Evolutionary conservation across 371 early-diverging fungal genomes (phyloP), one percentile per base, ranked within the genome.

Genomic region (Mortierella sp.): DNA sequence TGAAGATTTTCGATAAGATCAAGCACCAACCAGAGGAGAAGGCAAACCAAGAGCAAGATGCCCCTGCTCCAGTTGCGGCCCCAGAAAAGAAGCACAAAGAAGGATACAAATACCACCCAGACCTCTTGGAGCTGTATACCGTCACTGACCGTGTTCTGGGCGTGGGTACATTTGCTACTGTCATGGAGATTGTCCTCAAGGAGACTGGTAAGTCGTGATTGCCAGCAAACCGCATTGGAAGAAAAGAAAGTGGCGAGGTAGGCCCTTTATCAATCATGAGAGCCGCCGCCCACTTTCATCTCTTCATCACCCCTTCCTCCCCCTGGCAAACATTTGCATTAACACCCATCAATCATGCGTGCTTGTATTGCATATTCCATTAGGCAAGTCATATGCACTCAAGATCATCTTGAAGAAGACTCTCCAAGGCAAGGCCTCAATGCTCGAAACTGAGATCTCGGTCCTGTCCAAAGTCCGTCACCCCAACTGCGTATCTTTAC

Each of bases 381-480:
- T 86, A 27, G 86, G 86, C 29, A 79, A 88, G 50, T 77, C 83
- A 8, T 92, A 78, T 72, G 94, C 94, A 1, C 88, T 94, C 70
- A 94, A 94, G 80, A 92, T 94, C 64, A 89, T 94, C 53, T 87
- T 92, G 64, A 89, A 88, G 67, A 86, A 84, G 60, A 82, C 82
- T 10, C 77, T 86, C 65, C 59, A 61, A 46, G 72, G 72, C 47
- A 93, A 92, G 60, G 90, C 88, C 54, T 74, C 82, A 57, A 94
- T 94, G 94, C 86, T 94, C 61, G 89, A 91, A 64, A 92, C 90
- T 21, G 94, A 94, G 66, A 84, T 94, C 62, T 89, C 87, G 59
- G 89, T 94, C 37, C 72, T 94, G 34, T 88, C 90, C 81, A 84
- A 87, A 72, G 93, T 93, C 14, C 83, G 87, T 17, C 95, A 94